These are phyloP conservation scores for Rhodosporidiobolus odoratus DNA, from an alignment of 768 basidiomycete species.

Conservation along the genomic window DNA sequence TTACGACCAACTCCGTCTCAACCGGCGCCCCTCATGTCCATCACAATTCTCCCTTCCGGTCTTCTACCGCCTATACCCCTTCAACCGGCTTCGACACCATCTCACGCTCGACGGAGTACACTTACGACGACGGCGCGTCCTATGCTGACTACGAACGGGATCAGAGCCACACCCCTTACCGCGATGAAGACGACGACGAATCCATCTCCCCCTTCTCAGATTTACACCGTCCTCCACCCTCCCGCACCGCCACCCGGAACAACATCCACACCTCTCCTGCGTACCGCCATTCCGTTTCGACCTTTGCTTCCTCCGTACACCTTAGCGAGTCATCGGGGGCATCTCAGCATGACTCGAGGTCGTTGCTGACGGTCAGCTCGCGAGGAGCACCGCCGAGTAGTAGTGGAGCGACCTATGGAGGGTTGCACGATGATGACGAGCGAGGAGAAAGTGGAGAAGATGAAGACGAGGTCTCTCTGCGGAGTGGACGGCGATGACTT, in stretches of 20 bases:
- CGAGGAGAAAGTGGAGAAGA: background rate
- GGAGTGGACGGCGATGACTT: background rate
- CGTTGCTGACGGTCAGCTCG: slow-evolving; percentile 8
- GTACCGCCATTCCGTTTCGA: background rate
- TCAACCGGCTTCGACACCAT: slow-evolving; percentile 13
- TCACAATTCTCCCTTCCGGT: background rate
- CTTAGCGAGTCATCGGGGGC: background rate
- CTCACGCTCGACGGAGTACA: slow-evolving; percentile 14
- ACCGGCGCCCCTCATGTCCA: background rate
- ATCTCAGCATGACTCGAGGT: background rate
- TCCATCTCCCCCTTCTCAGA: slow-evolving; percentile 32
- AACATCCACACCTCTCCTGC: slow-evolving; percentile 16
- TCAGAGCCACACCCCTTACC: too few species aligned
- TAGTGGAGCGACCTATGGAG: slow-evolving; percentile 28
- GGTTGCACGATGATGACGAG: slow-evolving; percentile 5
- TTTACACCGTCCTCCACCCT: slow-evolving; percentile 18
- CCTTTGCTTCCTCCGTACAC: slow-evolving; percentile 6
- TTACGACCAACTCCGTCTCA: slow-evolving; percentile 35
- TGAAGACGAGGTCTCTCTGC: background rate
- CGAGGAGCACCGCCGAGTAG: slow-evolving; percentile 18
- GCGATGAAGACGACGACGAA: slow-evolving; percentile 13
- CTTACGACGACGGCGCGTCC: background rate
- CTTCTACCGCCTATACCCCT: slow-evolving; percentile 1
- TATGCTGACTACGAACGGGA: background rate
- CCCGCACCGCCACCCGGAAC: slow-evolving; percentile 6